phyloP scores from a whole-genome alignment of 73 alveolate genomes.

The Blepharisma stoltei region DNA sequence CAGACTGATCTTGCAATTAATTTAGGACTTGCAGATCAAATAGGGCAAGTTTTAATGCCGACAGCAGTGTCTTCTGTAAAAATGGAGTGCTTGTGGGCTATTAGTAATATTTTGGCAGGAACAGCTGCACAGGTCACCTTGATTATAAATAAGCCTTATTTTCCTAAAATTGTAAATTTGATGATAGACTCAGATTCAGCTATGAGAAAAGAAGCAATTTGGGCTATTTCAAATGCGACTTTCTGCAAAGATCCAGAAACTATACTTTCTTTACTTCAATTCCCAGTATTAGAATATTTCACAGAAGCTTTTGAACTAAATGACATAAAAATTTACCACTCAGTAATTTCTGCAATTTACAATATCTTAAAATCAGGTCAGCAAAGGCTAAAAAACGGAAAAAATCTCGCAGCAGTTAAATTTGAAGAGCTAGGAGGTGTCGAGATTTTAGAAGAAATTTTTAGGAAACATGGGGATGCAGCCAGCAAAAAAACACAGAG shows the following conservation, averaged over 20 bases:
- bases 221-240: constrained; percentile 90
- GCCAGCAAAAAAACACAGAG: too few relatives aligned
- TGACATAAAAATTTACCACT: too few relatives aligned
- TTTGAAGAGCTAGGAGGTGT: too few relatives aligned
- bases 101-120: constrained; percentile 95
- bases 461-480: too few relatives aligned
- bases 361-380: too few relatives aligned
- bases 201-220: constrained; percentile 86
- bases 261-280: too few relatives aligned
- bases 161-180: constrained; percentile 55
- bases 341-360: too few relatives aligned
- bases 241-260: constrained; percentile 10
- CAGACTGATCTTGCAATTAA: constrained; percentile 80
- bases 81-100: constrained; percentile 94
- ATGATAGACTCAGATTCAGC: constrained; percentile 65
- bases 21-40: constrained; percentile 68
- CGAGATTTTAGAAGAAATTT: too few relatives aligned
- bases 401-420: too few relatives aligned
- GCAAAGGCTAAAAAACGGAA: too few relatives aligned
- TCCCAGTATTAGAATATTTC: too few relatives aligned
- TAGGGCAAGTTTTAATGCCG: constrained; percentile 64
- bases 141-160: constrained; percentile 56
- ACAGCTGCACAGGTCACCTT: constrained; percentile 64
- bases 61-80: constrained; percentile 65
- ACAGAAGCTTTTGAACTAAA: too few relatives aligned